phyloP scores from a whole-genome alignment of 1,284 basidiomycete species.

The Ceratorhiza oryzae-sativae region DNA sequence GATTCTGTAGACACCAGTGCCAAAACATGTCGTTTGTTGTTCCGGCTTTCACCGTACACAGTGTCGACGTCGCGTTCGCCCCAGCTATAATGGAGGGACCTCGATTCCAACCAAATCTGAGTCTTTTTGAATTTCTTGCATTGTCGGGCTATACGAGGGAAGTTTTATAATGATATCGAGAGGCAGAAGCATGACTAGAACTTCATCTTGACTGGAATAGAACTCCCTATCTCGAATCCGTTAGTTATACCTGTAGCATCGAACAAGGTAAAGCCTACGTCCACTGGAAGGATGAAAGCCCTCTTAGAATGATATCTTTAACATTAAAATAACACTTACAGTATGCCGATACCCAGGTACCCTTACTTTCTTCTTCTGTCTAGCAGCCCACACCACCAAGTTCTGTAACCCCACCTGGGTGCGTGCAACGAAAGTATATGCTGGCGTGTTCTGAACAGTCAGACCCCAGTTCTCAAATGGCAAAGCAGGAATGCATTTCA shows the following conservation, averaged over 20 bases:
- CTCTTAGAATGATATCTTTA: neutral
- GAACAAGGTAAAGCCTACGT: conserved; percentile 27
- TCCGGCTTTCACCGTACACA: conserved; percentile 39
- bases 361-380: conserved; percentile 26
- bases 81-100: neutral
- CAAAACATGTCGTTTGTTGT: conserved; percentile 43
- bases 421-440: conserved; percentile 38
- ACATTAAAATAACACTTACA: neutral
- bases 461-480: conserved; percentile 42
- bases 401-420: conserved; percentile 37
- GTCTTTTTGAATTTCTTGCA: conserved; percentile 29
- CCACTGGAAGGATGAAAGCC: conserved; percentile 6
- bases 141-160: conserved; percentile 9
- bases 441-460: conserved; percentile 34
- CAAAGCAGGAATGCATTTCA: neutral
- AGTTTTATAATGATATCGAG: conserved; percentile 17
- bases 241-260: neutral
- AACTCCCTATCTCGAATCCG: conserved; percentile 14
- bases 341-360: conserved; percentile 42
- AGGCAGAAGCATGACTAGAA: conserved; percentile 40
- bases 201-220: conserved; percentile 24
- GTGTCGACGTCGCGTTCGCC: neutral
- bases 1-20: conserved; percentile 35
- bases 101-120: conserved; percentile 38
- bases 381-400: conserved; percentile 40